Conservation (phyloP, 495 filamentous ascomycete genomes). For the Cairneyella variabilis region DNA sequence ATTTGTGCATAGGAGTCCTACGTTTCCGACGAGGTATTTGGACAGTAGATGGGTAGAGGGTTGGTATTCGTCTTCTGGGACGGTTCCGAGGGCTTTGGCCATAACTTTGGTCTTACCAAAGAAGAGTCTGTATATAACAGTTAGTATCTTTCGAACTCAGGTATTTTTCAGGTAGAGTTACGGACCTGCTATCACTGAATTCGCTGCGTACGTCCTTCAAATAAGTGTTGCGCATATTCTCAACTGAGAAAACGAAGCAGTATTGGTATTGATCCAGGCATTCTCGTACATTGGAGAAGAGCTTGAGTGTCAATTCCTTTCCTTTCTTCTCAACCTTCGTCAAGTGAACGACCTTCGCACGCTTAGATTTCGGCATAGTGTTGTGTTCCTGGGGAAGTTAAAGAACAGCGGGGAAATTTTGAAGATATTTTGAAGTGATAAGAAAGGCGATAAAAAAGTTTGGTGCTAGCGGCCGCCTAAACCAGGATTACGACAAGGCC, state of each 20-base stretch:
- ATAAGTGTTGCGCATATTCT: conserved; percentile 99
- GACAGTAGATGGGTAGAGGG: conserved; percentile 66
- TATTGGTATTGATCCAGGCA: conserved; percentile 80
- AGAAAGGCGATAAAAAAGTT: not conserved
- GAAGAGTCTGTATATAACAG: conserved; percentile 61
- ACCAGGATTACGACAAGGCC: not conserved
- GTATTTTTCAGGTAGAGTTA: conserved; percentile 2
- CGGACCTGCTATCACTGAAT: conserved; percentile 78
- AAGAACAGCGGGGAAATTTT: conserved; percentile 4
- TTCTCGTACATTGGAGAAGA: conserved; percentile 85
- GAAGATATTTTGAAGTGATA: too few species aligned
- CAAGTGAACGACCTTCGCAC: conserved; percentile 79
- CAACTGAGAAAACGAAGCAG: conserved; percentile 87
- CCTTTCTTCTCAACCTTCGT: conserved; percentile 89
- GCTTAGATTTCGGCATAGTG: conserved; percentile 92
- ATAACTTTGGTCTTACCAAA: conserved; percentile 99
- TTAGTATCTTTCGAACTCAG: not conserved
- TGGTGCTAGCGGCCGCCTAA: conserved; percentile 19
- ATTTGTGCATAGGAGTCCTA: conserved; percentile 88
- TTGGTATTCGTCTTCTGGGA: conserved; percentile 70
- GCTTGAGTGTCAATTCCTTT: conserved; percentile 81
- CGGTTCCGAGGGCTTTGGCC: conserved; percentile 81
- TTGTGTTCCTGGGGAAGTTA: not conserved
- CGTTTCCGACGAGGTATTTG: conserved; percentile 70
- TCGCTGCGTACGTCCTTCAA: conserved; percentile 86